Conservation (phyloP, 305 asterid species). For the Coffea humblotiana region DNA sequence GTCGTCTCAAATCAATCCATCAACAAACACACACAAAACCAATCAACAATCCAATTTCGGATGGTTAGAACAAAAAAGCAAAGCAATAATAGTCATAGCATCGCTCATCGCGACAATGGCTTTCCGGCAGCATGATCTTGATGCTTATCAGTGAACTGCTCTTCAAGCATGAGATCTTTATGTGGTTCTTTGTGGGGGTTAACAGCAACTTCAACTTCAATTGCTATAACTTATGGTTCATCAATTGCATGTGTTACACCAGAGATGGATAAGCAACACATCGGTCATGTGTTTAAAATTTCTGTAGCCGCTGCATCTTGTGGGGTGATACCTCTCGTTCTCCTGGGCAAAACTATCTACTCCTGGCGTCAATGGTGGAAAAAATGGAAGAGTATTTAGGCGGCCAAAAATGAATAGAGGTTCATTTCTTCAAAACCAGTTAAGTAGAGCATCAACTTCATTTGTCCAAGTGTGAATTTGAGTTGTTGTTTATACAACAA, state of each 20-base stretch:
- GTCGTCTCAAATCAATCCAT: not conserved
- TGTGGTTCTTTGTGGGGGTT: conserved; percentile 38
- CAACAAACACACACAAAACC: not conserved
- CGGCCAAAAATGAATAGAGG: not conserved
- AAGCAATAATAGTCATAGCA: not conserved
- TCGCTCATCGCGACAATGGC: not conserved
- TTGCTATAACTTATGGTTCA: conserved; percentile 30
- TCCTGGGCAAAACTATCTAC: conserved; percentile 23
- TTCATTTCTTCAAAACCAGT: not conserved
- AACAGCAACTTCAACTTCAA: conserved; percentile 24
- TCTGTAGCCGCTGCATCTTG: conserved; percentile 11
- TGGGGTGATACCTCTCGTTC: conserved; percentile 23
- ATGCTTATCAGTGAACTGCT: conserved; percentile 46
- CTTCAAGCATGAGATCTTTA: conserved; percentile 20
- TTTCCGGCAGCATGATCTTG: conserved; percentile 30
- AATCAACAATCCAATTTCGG: not conserved
- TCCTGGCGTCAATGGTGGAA: conserved; percentile 4
- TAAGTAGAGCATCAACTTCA: not conserved
- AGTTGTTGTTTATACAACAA: no score
- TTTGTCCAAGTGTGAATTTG: no score
- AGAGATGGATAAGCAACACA: not conserved
- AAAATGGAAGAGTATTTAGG: not conserved
- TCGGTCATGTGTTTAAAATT: not conserved
- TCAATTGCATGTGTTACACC: conserved; percentile 26
- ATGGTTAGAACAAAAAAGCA: not conserved